phyloP scores from a whole-genome alignment of 148 eudicot genomes.

The Cornus florida region DNA sequence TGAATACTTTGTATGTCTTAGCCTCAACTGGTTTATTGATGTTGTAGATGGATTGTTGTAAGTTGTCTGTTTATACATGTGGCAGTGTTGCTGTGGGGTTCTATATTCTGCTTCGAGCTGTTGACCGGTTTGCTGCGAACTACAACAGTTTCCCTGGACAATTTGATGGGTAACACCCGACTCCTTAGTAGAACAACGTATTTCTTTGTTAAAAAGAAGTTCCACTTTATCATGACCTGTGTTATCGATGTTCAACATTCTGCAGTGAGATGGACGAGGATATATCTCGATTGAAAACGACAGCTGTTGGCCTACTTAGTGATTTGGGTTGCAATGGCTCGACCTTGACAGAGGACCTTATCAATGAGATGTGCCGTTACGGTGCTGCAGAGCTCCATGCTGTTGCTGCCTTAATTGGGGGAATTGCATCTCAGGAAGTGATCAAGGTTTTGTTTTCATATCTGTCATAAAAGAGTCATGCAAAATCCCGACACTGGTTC shows the following conservation, averaged over 20 bases:
- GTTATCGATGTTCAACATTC: constrained; percentile 3
- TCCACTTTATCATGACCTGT: not conserved
- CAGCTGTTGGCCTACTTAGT: constrained; percentile 64
- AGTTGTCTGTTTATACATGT: constrained; percentile 7
- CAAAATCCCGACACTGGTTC: not conserved
- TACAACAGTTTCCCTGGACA: constrained; percentile 89
- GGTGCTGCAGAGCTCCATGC: constrained; percentile 95
- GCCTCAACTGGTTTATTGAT: not conserved
- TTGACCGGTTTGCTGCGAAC: constrained; percentile 77
- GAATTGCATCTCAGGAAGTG: constrained; percentile 92
- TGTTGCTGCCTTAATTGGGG: constrained; percentile 88
- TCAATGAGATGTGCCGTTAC: constrained; percentile 84
- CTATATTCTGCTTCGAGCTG: constrained; percentile 89
- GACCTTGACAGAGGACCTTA: constrained; percentile 82
- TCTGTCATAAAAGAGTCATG: not conserved
- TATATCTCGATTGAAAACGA: constrained; percentile 75
- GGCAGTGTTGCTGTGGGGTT: constrained; percentile 89
- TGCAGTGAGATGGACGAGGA: constrained; percentile 92
- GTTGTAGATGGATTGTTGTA: not conserved
- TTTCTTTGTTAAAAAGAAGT: not conserved
- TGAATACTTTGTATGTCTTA: not conserved
- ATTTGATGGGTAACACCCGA: constrained; percentile 72
- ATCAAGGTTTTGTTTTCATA: constrained; percentile 57
- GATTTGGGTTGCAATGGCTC: constrained; percentile 84
- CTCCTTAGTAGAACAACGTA: not conserved